These are phyloP conservation scores for Astrothelium subdiscretum DNA, from an alignment of 495 filamentous ascomycete species.

Conservation along the genomic window DNA sequence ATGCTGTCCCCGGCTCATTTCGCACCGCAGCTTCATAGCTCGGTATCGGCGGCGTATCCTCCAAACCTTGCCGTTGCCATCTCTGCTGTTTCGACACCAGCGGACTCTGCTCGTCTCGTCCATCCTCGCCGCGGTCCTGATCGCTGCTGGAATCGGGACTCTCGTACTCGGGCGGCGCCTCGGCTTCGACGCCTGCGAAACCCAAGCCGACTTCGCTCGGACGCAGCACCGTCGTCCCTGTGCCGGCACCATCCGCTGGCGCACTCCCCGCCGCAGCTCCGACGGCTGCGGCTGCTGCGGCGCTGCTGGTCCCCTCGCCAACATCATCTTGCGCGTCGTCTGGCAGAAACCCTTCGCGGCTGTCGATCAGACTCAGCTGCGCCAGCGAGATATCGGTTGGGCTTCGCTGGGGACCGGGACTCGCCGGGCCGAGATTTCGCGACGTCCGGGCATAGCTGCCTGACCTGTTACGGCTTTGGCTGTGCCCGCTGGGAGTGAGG, in stretches of 20 bases:
- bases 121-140: slow-evolving; percentile 2
- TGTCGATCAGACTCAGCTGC: slow-evolving; percentile 55
- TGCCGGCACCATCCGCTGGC: background rate
- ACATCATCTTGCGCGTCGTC: slow-evolving; percentile 45
- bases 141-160: slow-evolving; percentile 20
- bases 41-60: slow-evolving; percentile 23
- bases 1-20: background rate
- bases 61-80: background rate
- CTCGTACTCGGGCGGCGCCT: slow-evolving; percentile 32
- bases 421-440: slow-evolving; percentile 48
- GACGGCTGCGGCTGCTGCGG: slow-evolving; percentile 29
- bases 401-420: slow-evolving; percentile 78
- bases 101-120: slow-evolving; percentile 4
- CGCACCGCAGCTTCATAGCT: slow-evolving; percentile 27
- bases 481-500: background rate
- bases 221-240: slow-evolving; percentile 1
- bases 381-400: slow-evolving; percentile 97
- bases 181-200: slow-evolving; percentile 20
- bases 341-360: slow-evolving; percentile 20
- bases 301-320: slow-evolving; percentile 59
- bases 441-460: slow-evolving; percentile 32
- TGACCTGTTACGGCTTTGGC: background rate
- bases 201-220: slow-evolving; percentile 17
- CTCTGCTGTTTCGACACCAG: slow-evolving; percentile 1
- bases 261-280: slow-evolving; percentile 16